Evolutionary conservation across 2,329 filamentous ascomycete genomes (phyloP), one percentile per base, ranked within the genome.

Genomic region (Beauveria caledonica): DNA sequence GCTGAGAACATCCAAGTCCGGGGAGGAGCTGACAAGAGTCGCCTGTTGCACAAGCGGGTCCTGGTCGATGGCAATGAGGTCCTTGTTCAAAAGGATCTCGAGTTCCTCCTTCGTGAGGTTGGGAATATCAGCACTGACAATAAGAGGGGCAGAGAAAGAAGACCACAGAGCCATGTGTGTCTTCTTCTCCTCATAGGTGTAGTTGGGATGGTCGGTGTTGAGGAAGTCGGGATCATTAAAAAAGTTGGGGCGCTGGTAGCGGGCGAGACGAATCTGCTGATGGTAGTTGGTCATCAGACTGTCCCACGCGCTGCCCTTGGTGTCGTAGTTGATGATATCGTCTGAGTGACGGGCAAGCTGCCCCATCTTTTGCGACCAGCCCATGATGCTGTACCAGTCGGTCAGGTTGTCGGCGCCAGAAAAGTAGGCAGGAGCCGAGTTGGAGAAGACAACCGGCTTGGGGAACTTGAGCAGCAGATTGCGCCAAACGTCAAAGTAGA

Each of bases 261-360:
- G 72, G 15, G 74, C 71, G 1, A 79, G 66, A n/a, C 73, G 70
- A 7, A 74, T 69, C 55, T 78, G 68, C 60, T 74, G 76, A 40
- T 71, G 71, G 61, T 80, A 80, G 63, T 81, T 81, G 62, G 71
- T 72, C 71, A 77, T 74, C 60, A 81, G 73, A 62, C 76, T 78
- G 36, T 75, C 71, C 78, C 78, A 80, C 5, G 74, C 73, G 48
- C 71, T 74, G 21, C 72, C 73, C 17, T 73, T 67, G 15, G 70
- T 70, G 21, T 60, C 49, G 63, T 77, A 79, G 1, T 73, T 74
- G 25, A 74, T 69, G 54, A 79, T 72, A 60, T 70, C 77, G 25
- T 71, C 67, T 3, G 75, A 78, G 63, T 79, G 77, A 5, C 77
- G 70, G 0, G 77, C 76, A 1, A 79, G 69, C 63, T 79, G 74